Conservation (phyloP, 305 asterid genomes). For the Ajuga reptans region DNA sequence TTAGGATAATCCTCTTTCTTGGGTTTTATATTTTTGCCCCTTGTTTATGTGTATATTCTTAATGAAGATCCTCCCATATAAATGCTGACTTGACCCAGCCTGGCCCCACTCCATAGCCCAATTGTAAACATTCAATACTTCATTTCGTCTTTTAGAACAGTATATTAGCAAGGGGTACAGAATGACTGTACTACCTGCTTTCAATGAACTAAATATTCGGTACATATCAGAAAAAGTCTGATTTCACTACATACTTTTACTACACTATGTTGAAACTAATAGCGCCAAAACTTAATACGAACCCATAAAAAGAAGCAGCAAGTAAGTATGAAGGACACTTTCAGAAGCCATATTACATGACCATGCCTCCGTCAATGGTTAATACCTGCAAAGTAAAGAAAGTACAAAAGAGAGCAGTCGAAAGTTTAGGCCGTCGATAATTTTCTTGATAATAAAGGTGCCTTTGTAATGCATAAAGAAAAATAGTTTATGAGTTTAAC, state of each 20-base stretch:
- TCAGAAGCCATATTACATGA: conserved; percentile 46
- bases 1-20: too few relatives aligned
- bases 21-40: too few relatives aligned
- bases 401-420: neutral
- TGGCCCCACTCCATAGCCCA: too few relatives aligned
- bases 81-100: too few relatives aligned
- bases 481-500: neutral
- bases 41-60: neutral
- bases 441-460: neutral
- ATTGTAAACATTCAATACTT: too few relatives aligned
- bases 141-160: too few relatives aligned
- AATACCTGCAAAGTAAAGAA: conserved; percentile 41
- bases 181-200: neutral
- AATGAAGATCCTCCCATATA: too few relatives aligned
- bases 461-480: neutral
- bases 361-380: conserved; percentile 95
- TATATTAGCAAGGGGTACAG: neutral
- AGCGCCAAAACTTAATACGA: conserved; percentile 8
- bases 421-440: neutral
- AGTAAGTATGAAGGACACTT: neutral
- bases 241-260: conserved; percentile 2
- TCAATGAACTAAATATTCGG: neutral
- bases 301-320: neutral
- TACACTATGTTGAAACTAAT: conserved; percentile 1
- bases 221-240: neutral